Evolutionary conservation across 306 rosid genomes (phyloP), one percentile per base, ranked within the genome.

Genomic region (Gastrolobium bilobum): DNA sequence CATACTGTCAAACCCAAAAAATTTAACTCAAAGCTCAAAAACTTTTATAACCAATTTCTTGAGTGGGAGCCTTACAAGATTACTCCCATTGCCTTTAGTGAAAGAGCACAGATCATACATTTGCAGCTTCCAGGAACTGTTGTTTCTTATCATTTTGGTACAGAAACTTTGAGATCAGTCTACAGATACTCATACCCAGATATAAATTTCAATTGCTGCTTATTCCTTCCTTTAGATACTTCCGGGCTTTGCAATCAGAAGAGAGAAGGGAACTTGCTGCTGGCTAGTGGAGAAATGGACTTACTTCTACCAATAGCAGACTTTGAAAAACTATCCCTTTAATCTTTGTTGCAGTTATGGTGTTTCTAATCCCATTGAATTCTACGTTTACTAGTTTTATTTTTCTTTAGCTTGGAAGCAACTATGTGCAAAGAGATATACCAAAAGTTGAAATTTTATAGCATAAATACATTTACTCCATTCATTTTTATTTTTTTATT

Each of bases 51-150:
- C 38, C 15, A 6, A 2, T 61, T 68, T 10, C 33, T 0, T 54
- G 68, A 48, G 0, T 84, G 80, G 82, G 88, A 84, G 29, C 85
- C 85, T 75, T 42, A 52, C 63, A 68, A 67, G 72, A 34, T 84
- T 40, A 9, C 80, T 4, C 88, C 88, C 0, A 47, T 84, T 47
- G 82, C 77, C 13, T 80, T 71, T 13, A 33, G 4, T 56, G 73
- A 76, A 62, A 11, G 64, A 46, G 43, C 66, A 31, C 56, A 71
- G 4, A 81, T 10, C 73, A 57, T 81, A 33, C 76, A 71, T 42
- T 76, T 84, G 83, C 85, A 71, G 63, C 38, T 84, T 76, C 85
- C 88, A 54, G 82, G 85, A 48, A 54, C n/a, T 71, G 80, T 84
- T 76, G 50, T 76, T 80, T 68, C 80, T 64, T 84, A 76, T 75